Base-by-base conservation (phyloP, 306 rosid genomes). In the Malus domestica region DNA sequence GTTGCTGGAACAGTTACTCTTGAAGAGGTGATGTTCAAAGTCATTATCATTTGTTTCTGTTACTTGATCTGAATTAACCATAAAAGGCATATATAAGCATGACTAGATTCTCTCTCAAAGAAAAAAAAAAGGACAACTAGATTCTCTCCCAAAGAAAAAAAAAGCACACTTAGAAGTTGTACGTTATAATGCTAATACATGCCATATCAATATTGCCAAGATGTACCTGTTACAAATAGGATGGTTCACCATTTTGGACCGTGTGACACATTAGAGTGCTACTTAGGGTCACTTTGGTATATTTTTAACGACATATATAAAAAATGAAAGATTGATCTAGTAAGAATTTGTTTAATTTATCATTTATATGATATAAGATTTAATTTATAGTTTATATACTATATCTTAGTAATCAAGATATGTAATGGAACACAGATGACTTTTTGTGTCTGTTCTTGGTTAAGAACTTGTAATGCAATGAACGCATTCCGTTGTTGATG, bases 1-100 rank as follows among this genome's bases (percentile, higher is more conserved):
- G 90, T 95, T 78, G 92, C 99, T 67, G 97, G 89, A 83, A 88
- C 97, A 74, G 96, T 95, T 73, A 89, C 91, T 67, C 99, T 95
- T 67, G 97, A 95, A 67, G 99, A 95, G 97, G 99, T 92, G 86
- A 69, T 57, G 18, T 35, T 67, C 23, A 29, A 55, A 63, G 19
- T 57, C 25, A 57, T 29, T 25, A 68, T 80, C 44, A 40, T 46
- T 71, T 46, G 25, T 49, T 60, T 14, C 25, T 63, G 29, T 78
- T 38, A 35, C 68, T 73, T 38, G 76, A 45, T 70, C 20, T 44
- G 30, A 23, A 23, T 68, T 23, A 23, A 22, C n/a, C 42, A 25
- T 51, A 49, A 29, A 46, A 29, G 15, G 25, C 61, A 70, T 20
- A 27, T 70, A 18, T 46, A 49, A 29, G 27, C 35, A 70, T 18